These are phyloP conservation scores for Metschnikowia baotianmanensis DNA, from an alignment of 805 yeast species.

Conservation along the genomic window DNA sequence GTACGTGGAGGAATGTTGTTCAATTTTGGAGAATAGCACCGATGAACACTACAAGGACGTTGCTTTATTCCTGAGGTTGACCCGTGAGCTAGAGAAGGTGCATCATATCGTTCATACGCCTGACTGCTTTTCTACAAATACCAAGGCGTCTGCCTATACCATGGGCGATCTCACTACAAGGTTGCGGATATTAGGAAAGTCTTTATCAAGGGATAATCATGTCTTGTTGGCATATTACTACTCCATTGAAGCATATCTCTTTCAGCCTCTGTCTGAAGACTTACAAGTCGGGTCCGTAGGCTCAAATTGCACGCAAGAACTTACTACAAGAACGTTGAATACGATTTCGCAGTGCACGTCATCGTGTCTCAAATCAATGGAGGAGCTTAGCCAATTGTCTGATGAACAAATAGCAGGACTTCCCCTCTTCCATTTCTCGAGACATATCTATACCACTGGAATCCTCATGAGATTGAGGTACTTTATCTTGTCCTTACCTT, in stretches of 20 bases:
- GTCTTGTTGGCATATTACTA: slow-evolving; percentile 50
- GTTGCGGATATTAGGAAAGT: slow-evolving; percentile 38
- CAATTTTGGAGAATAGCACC: slow-evolving; percentile 39
- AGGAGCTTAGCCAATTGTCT: slow-evolving; percentile 45
- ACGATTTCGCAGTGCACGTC: slow-evolving; percentile 51
- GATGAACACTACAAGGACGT: slow-evolving; percentile 38
- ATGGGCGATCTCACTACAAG: slow-evolving; percentile 49
- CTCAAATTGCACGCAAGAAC: slow-evolving; percentile 14
- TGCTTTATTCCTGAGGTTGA: slow-evolving; percentile 58
- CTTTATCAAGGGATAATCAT: slow-evolving; percentile 39
- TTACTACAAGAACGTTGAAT: slow-evolving; percentile 32
- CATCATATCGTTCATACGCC: slow-evolving; percentile 47
- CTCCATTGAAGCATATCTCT: slow-evolving; percentile 64
- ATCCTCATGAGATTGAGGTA: slow-evolving; percentile 57
- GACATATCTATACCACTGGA: slow-evolving; percentile 65
- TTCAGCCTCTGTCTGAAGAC: slow-evolving; percentile 49
- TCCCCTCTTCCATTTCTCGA: slow-evolving; percentile 56
- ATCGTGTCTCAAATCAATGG: slow-evolving; percentile 51
- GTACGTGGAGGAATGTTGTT: slow-evolving; percentile 61
- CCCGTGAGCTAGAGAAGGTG: slow-evolving; percentile 59
- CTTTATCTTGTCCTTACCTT: slow-evolving; percentile 52
- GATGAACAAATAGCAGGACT: slow-evolving; percentile 49
- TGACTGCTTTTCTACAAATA: slow-evolving; percentile 23
- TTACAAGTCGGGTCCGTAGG: slow-evolving; percentile 10
- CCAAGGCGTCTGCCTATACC: slow-evolving; percentile 36